Evolutionary conservation across 2,329 filamentous ascomycete species (phyloP).

Genomic region (Rugonectria rugulosa): DNA sequence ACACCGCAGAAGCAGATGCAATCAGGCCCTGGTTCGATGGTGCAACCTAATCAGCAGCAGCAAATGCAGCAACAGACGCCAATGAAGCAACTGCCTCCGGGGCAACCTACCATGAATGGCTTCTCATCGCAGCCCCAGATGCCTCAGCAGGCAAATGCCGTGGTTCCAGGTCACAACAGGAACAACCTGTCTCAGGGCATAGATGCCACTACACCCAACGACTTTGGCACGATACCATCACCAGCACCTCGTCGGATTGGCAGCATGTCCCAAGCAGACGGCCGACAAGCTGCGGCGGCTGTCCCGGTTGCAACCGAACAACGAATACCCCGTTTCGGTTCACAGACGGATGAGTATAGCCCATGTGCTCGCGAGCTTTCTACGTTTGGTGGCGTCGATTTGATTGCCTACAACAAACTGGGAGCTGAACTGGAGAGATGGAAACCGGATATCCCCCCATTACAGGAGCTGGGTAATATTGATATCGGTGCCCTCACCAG

Average conservation of each 20-base stretch:
- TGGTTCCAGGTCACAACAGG: conserved; percentile 50
- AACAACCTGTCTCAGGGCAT: conserved; percentile 61
- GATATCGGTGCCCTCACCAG: conserved; percentile 90
- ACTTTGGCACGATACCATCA: conserved; percentile 54
- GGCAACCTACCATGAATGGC: conserved; percentile 48
- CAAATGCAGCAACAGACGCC: conserved; percentile 46
- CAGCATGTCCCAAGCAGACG: conserved; percentile 49
- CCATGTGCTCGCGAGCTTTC: conserved; percentile 63
- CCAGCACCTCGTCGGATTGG: conserved; percentile 52
- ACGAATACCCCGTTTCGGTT: conserved; percentile 48
- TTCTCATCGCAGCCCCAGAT: conserved; percentile 44
- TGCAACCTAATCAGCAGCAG: conserved; percentile 40
- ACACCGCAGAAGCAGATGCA: conserved; percentile 48
- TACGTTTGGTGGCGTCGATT: conserved; percentile 75
- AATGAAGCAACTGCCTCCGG: conserved; percentile 53
- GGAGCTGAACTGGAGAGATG: conserved; percentile 71
- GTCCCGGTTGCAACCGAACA: conserved; percentile 37
- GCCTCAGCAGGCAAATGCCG: conserved; percentile 30
- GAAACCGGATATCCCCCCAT: conserved; percentile 77
- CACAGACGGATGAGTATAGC: conserved; percentile 61
- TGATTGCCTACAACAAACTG: conserved; percentile 69
- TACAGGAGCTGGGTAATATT: conserved; percentile 83
- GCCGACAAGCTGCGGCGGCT: conserved; percentile 35
- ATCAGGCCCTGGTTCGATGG: conserved; percentile 46
- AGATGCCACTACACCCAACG: conserved; percentile 47